Percentiles rank a stretch among this genome's conserved stretches.
These are phyloP conservation scores for Fusarium dimerum DNA, from an alignment of 2,329 filamentous ascomycete species.

Conservation along the genomic window DNA sequence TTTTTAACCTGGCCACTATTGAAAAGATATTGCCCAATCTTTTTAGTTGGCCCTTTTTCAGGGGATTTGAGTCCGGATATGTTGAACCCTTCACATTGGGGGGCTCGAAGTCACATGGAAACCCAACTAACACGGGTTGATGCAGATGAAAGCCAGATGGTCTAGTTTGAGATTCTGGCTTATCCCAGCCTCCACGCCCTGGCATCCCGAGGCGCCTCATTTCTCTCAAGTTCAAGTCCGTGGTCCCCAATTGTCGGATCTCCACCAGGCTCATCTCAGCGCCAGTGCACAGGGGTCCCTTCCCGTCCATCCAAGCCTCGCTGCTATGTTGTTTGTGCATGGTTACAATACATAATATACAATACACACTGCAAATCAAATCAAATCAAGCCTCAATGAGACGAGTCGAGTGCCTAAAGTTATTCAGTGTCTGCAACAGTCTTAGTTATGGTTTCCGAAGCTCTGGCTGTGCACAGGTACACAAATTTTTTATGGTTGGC, in stretches of 20 bases:
- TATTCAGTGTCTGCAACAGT: too few relatives aligned
- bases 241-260: slow-evolving; percentile 13
- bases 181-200: slow-evolving; percentile 15
- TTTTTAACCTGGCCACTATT: not conserved
- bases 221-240: not conserved
- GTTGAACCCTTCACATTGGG: not conserved
- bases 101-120: not conserved
- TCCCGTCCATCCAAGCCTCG: slow-evolving; percentile 13
- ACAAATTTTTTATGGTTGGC: not conserved
- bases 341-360: too few relatives aligned
- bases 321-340: not conserved
- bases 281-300: slow-evolving; percentile 28
- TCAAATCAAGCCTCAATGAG: too few relatives aligned
- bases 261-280: slow-evolving; percentile 31
- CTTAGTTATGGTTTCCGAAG: too few relatives aligned
- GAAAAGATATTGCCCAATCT: not conserved
- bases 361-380: too few relatives aligned
- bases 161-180: slow-evolving; percentile 13
- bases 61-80: not conserved
- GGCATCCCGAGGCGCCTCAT: slow-evolving; percentile 8
- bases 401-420: too few relatives aligned
- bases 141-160: not conserved
- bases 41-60: not conserved
- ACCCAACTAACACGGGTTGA: not conserved
- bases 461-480: too few relatives aligned